Evolutionary conservation across 805 yeast genomes (phyloP).

Genomic region (Candida khao-thaluensis): DNA sequence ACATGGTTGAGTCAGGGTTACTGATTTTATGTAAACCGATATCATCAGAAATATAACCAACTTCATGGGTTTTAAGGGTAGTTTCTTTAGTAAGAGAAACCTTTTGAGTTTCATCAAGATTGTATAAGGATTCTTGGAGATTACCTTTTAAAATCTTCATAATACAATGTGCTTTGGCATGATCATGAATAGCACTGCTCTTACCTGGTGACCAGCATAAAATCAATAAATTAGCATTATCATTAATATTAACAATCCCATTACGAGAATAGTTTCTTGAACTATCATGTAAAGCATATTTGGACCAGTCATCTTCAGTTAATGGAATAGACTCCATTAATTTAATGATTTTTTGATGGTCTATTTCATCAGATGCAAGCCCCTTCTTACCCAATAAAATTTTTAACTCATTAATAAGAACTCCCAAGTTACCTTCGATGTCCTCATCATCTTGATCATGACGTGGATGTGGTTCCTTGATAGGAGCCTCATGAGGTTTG

Average conservation of each 20-base stretch:
- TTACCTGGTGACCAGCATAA: conserved; percentile 71
- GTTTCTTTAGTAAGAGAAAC: conserved; percentile 25
- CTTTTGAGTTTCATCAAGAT: conserved; percentile 39
- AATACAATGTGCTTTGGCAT: conserved; percentile 73
- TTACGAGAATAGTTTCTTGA: conserved; percentile 57
- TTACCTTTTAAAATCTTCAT: conserved; percentile 66
- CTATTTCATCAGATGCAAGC: conserved; percentile 48
- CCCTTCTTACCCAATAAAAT: conserved; percentile 24
- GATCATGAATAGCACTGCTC: conserved; percentile 68
- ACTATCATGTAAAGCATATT: conserved; percentile 54
- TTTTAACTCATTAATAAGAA: conserved; percentile 23
- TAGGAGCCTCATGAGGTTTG: not conserved
- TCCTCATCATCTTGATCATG: conserved; percentile 9
- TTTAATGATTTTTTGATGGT: conserved; percentile 44
- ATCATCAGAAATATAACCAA: conserved; percentile 63
- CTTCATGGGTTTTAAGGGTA: conserved; percentile 39
- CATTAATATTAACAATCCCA: conserved; percentile 72
- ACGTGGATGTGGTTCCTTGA: not conserved
- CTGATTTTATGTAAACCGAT: conserved; percentile 66
- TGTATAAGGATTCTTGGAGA: conserved; percentile 56
- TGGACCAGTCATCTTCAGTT: conserved; percentile 53
- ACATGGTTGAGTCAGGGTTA: conserved; percentile 44
- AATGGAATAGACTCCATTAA: conserved; percentile 51
- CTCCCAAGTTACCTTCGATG: conserved; percentile 21
- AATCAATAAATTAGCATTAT: conserved; percentile 64